Percentiles rank a stretch among this genome's conserved stretches.
These are phyloP conservation scores for Xylaria sp. DNA, from an alignment of 495 filamentous ascomycete genomes.

Conservation along the genomic window DNA sequence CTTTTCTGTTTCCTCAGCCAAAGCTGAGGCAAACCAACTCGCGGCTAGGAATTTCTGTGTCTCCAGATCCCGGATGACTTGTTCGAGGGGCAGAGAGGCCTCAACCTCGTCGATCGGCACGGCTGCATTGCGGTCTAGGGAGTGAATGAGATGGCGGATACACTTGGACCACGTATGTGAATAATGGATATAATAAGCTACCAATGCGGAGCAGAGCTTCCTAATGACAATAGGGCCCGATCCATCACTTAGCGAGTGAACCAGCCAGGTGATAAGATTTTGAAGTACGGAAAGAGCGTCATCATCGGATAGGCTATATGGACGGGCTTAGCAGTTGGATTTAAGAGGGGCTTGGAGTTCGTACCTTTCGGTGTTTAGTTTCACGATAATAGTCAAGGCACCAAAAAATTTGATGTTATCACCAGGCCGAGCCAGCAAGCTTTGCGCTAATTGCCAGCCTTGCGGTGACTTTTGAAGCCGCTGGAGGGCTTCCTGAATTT, in stretches of 20 bases:
- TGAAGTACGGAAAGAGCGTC: slow-evolving; percentile 70
- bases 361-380: slow-evolving; percentile 85
- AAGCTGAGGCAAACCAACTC: slow-evolving; percentile 73
- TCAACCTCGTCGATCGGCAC: slow-evolving; percentile 56
- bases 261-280: slow-evolving; percentile 71
- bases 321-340: slow-evolving; percentile 20
- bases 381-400: slow-evolving; percentile 91
- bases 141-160: slow-evolving; percentile 70
- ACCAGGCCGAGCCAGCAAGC: slow-evolving; percentile 67
- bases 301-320: slow-evolving; percentile 65
- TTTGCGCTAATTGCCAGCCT: slow-evolving; percentile 86
- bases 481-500: slow-evolving; percentile 79
- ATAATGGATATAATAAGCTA: slow-evolving; percentile 79
- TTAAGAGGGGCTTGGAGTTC: not conserved
- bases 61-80: slow-evolving; percentile 62
- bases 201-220: slow-evolving; percentile 85
- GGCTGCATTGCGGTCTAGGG: slow-evolving; percentile 61
- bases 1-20: slow-evolving; percentile 80
- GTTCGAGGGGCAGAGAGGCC: slow-evolving; percentile 55
- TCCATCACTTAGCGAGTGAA: slow-evolving; percentile 63
- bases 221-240: slow-evolving; percentile 71
- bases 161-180: slow-evolving; percentile 71
- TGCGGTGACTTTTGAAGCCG: slow-evolving; percentile 74
- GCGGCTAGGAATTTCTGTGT: slow-evolving; percentile 62
- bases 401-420: slow-evolving; percentile 87